Conservation (phyloP, 768 basidiomycete species). For the Tylopilus subfusipes region DNA sequence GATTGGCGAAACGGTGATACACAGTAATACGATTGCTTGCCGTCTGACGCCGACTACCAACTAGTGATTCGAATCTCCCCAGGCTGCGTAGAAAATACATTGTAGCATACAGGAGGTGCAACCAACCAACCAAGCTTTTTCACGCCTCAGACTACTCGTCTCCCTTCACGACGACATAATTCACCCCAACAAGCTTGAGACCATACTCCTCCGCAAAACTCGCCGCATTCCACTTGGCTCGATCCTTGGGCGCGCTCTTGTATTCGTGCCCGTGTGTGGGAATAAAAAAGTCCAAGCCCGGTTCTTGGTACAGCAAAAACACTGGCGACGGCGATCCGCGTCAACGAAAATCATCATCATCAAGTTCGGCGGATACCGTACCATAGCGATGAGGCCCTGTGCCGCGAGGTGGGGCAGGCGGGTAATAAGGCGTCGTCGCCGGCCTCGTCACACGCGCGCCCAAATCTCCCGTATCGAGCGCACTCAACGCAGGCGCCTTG, state of each 20-base stretch:
- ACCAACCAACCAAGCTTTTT: no score
- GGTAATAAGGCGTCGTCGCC: slow-evolving; percentile 52
- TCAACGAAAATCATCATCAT: neutral
- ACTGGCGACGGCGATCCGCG: slow-evolving; percentile 28
- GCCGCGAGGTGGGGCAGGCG: slow-evolving; percentile 53
- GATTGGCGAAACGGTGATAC: no score
- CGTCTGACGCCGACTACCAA: no score
- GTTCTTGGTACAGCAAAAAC: slow-evolving; percentile 62
- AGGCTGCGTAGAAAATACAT: no score
- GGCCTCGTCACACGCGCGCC: slow-evolving; percentile 41
- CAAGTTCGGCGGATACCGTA: slow-evolving; percentile 23
- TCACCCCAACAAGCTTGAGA: slow-evolving; percentile 56
- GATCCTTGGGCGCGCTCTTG: slow-evolving; percentile 40
- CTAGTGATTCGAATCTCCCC: no score
- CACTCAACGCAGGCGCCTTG: slow-evolving; percentile 32
- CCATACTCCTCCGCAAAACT: slow-evolving; percentile 49
- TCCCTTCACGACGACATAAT: slow-evolving; percentile 46
- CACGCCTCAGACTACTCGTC: slow-evolving; percentile 5
- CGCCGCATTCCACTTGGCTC: slow-evolving; percentile 54
- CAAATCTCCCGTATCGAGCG: slow-evolving; percentile 32
- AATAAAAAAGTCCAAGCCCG: slow-evolving; percentile 38
- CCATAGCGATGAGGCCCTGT: slow-evolving; percentile 59
- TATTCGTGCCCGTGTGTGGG: slow-evolving; percentile 45
- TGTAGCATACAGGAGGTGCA: no score
- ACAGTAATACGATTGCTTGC: no score